These are phyloP conservation scores for Ascochyta clinopodiicola DNA, from an alignment of 2,329 filamentous ascomycete genomes.

Conservation along the genomic window DNA sequence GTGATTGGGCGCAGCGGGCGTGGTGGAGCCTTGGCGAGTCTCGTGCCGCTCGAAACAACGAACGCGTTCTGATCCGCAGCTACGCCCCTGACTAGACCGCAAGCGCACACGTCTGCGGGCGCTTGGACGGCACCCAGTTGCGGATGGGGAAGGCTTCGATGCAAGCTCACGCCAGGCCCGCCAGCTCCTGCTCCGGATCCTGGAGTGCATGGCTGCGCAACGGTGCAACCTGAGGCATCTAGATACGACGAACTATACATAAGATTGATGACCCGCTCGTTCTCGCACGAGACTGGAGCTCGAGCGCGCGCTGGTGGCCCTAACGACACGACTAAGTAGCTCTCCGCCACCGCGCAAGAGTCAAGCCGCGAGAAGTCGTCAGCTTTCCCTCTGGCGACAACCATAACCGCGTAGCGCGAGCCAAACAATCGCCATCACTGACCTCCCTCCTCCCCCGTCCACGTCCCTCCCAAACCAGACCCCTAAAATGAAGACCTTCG, in stretches of 20 bases:
- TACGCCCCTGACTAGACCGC: constrained; percentile 37
- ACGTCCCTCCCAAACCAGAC: too few species aligned
- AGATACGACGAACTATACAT: not conserved
- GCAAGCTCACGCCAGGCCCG: constrained; percentile 16
- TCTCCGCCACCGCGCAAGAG: constrained; percentile 4
- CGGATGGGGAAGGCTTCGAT: constrained; percentile 14
- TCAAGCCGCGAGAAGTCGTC: not conserved
- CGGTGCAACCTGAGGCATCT: not conserved
- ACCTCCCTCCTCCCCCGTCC: too few species aligned
- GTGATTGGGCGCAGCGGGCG: constrained; percentile 28
- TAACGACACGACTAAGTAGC: not conserved
- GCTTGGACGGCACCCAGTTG: constrained; percentile 15
- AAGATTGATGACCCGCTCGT: constrained; percentile 11
- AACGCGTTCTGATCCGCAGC: constrained; percentile 26
- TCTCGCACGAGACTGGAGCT: constrained; percentile 6
- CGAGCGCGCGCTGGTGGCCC: constrained; percentile 1
- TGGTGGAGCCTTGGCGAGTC: constrained; percentile 25
- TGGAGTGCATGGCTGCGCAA: not conserved
- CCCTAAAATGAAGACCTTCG: too few species aligned
- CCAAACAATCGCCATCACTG: too few species aligned
- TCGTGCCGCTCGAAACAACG: constrained; percentile 32
- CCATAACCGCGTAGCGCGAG: not conserved
- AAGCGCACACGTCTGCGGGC: constrained; percentile 16
- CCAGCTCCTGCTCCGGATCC: constrained; percentile 10
- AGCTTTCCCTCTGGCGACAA: not conserved